Percentiles rank a stretch among this genome's conserved stretches.
These are phyloP conservation scores for Lantana camara DNA, from an alignment of 257 asterid species.

Conservation along the genomic window DNA sequence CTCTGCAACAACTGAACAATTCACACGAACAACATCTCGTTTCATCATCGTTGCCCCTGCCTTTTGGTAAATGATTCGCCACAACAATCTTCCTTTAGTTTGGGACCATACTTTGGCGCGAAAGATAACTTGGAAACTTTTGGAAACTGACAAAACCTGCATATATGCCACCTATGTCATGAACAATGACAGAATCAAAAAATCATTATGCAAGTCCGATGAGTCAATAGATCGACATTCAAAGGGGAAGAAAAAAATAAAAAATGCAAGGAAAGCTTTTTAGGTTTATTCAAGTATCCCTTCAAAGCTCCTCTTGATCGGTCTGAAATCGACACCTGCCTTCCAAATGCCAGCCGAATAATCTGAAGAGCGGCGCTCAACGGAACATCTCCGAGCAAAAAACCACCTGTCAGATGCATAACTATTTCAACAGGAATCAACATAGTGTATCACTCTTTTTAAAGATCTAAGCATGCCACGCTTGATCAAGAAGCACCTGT, in stretches of 20 bases:
- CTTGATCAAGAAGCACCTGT: constrained; percentile 45
- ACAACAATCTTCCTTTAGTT: constrained; percentile 61
- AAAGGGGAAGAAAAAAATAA: too few species aligned
- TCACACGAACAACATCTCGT: constrained; percentile 53
- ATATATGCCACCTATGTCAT: neutral
- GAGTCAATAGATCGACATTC: neutral
- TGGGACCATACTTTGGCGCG: constrained; percentile 65
- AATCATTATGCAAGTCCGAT: neutral
- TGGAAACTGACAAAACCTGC: constrained; percentile 64
- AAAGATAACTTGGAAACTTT: constrained; percentile 64
- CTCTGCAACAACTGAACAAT: constrained; percentile 58
- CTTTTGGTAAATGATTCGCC: constrained; percentile 59
- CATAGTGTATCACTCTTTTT: constrained; percentile 28
- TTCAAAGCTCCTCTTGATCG: constrained; percentile 63
- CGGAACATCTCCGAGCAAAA: constrained; percentile 81
- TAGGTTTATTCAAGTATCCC: constrained; percentile 55
- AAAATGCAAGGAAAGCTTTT: neutral
- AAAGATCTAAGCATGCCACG: constrained; percentile 24
- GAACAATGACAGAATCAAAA: neutral
- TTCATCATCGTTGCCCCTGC: constrained; percentile 32
- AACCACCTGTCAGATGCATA: constrained; percentile 66
- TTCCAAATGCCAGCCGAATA: constrained; percentile 64
- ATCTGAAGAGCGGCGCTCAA: constrained; percentile 73
- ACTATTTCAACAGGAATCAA: constrained; percentile 47
- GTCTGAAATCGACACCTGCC: constrained; percentile 65